These are phyloP conservation scores for Boletus fagicola DNA, from an alignment of 768 basidiomycete genomes.

Conservation along the genomic window DNA sequence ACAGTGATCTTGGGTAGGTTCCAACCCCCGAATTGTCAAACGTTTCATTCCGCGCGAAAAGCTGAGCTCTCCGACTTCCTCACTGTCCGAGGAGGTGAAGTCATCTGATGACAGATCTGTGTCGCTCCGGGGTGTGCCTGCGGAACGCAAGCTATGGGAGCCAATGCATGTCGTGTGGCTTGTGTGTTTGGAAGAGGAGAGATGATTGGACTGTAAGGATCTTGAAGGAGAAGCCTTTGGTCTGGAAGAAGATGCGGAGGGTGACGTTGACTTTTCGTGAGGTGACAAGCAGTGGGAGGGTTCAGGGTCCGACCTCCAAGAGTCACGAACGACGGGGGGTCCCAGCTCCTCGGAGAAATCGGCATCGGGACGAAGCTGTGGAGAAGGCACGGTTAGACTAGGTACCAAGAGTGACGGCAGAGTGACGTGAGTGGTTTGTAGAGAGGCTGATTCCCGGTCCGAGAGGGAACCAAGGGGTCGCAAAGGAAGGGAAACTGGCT, in stretches of 20 bases:
- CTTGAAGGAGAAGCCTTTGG: slow-evolving; percentile 13
- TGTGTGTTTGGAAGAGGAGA: slow-evolving; percentile 8
- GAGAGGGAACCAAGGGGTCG: not conserved
- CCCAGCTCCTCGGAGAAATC: slow-evolving; percentile 66
- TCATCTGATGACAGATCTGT: slow-evolving; percentile 29
- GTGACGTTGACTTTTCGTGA: slow-evolving; percentile 26
- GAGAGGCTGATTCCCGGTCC: not conserved
- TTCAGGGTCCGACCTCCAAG: slow-evolving; percentile 50
- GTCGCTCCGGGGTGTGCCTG: slow-evolving; percentile 27
- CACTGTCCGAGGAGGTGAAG: slow-evolving; percentile 34
- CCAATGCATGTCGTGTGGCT: slow-evolving; percentile 6
- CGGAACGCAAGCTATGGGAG: slow-evolving; percentile 13
- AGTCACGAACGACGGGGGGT: slow-evolving; percentile 57
- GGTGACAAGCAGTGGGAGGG: slow-evolving; percentile 5
- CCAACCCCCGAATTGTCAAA: slow-evolving; percentile 37
- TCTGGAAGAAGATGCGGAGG: slow-evolving; percentile 16
- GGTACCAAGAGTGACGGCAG: not conserved
- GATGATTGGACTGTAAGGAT: slow-evolving; percentile 6
- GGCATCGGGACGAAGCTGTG: slow-evolving; percentile 58
- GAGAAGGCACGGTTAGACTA: slow-evolving; percentile 11
- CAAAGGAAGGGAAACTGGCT: not conserved
- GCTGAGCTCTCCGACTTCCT: slow-evolving; percentile 40
- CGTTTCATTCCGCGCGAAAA: slow-evolving; percentile 39
- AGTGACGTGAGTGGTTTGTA: not conserved
- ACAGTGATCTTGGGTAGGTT: slow-evolving; percentile 35